Evolutionary conservation across 805 yeast species (phyloP), one percentile per base, ranked within the genome.

Genomic region (Blastobotrys attinorum): DNA sequence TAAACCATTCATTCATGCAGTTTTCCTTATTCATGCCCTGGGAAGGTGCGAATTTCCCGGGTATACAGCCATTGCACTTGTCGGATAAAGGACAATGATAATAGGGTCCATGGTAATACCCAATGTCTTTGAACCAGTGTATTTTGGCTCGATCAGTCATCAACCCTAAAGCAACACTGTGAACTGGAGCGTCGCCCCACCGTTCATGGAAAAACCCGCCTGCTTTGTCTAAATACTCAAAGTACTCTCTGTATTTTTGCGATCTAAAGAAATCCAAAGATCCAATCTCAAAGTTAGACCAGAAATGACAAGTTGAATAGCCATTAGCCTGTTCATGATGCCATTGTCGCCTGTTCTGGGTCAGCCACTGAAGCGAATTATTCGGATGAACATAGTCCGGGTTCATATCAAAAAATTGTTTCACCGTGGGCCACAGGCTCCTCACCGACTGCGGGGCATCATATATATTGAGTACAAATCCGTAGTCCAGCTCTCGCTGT

Each of bases 121-220:
- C 97, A 50, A 90, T 81, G 57, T 90, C 96, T 49, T 95, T 69
- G 64, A 90, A 90, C 65, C 88, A 90, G 63, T 89, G 97, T 6
- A 90, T 69, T 45, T 88, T 83, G 2, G 73, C 65, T 3, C 77
- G 59, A 46, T 81, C 72, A 32, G 86, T 66, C 54, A 84, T 69
- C 73, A 90, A 70, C 0, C 86, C 89, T 4, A 82, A 75, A 0
- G 92, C 97, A 18, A 90, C 61, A 0, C 96, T 79, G 60, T 88
- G 97, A 3, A 90, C 80, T 0, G 97, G 95, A 0, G 97, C 96
- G 69, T 90, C 97, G 1, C 97, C 97, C 97, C 97, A 90, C 56
- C 97, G 67, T 61, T 90, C 96, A 44, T 75, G 72, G 70, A 79
- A 88, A 57, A 90, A 89, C 0, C 97, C 97, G 10, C 88, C 86